Percentiles rank a stretch among this genome's conserved stretches.
Conservation (phyloP, 345 rosid genomes). For the Mallotus nudiflorus region DNA sequence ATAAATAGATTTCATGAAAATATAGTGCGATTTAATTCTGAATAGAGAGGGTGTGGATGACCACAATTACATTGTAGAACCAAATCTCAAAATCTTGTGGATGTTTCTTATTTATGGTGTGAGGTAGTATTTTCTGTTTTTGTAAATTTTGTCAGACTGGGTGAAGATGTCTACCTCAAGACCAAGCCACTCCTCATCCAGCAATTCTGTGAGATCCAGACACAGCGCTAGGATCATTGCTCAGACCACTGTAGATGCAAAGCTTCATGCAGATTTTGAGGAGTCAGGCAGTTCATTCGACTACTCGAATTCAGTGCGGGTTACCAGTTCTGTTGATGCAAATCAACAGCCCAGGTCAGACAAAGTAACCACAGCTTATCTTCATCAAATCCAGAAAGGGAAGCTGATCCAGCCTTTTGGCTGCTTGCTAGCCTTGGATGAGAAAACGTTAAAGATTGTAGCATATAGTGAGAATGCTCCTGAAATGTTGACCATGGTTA, state of each 20-base stretch:
- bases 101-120: not conserved
- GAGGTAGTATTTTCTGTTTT: not conserved
- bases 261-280: conserved; percentile 87
- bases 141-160: conserved; percentile 10
- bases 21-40: not conserved
- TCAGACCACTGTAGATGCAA: conserved; percentile 91
- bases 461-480: conserved; percentile 95
- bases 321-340: conserved; percentile 38
- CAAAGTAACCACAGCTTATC: conserved; percentile 85
- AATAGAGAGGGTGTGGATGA: not conserved
- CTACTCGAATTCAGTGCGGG: conserved; percentile 79
- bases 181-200: conserved; percentile 71
- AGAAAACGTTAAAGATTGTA: conserved; percentile 77
- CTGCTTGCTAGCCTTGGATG: conserved; percentile 90
- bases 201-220: conserved; percentile 68
- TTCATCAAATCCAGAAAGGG: conserved; percentile 94
- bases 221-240: conserved; percentile 84
- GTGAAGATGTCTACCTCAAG: conserved; percentile 78
- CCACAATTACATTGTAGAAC: not conserved
- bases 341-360: conserved; percentile 67
- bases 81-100: not conserved
- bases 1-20: too few species aligned
- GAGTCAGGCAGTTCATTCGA: conserved; percentile 89
- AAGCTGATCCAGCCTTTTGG: conserved; percentile 95
- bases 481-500: conserved; percentile 85